Base-by-base conservation (phyloP, 257 asterid species). In the Nicotiana benthamiana region DNA sequence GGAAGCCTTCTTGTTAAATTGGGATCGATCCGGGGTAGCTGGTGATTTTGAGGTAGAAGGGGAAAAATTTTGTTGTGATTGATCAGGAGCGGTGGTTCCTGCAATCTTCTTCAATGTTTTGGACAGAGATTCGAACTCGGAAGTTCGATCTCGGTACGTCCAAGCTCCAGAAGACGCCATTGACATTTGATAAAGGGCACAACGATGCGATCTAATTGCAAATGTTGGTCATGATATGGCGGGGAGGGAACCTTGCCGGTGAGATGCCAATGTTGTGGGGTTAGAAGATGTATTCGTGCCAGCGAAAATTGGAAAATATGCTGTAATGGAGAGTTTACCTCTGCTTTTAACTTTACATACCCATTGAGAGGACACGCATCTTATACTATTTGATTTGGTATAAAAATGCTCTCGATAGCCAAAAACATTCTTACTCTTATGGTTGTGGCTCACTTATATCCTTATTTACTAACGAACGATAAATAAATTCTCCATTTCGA, bases 1-100 rank as follows among this genome's bases (percentile, higher is more conserved):
- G 40, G 97, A 89, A 63, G 98, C 95, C 75, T 82, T 92, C 87
- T 87, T 91, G 86, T 87, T 90, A 81, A 94, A 94, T 48, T 91
- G 97, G 75, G 97, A 92, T 82, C 94, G 92, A 89, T 86, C 89
- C 74, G 91, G 87, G 79, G 85, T 54, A 1, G 65, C 78, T 48
- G 89, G 52, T 10, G 43, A 1, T 1, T 56, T 51, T 30, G 80
- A 30, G 54, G 67, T 15, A 24, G 70, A 77, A 12, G 56, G 13
- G 2, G 22, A 0, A 2, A 0, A 20, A 43, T 34, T 24, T 32
- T 18, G 18, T 12, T 77, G 67, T 43, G 28, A 7, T 9, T 61
- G 67, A 8, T 76, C 36, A 16, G 43, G 67, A 24, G 15, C 18
- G 9, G 79, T 13, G 30, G 6, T 84, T 30, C 83, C 90, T 77